These are phyloP conservation scores for Phalaenopsis hybrid DNA, from an alignment of 116 monocot species.

Conservation along the genomic window DNA sequence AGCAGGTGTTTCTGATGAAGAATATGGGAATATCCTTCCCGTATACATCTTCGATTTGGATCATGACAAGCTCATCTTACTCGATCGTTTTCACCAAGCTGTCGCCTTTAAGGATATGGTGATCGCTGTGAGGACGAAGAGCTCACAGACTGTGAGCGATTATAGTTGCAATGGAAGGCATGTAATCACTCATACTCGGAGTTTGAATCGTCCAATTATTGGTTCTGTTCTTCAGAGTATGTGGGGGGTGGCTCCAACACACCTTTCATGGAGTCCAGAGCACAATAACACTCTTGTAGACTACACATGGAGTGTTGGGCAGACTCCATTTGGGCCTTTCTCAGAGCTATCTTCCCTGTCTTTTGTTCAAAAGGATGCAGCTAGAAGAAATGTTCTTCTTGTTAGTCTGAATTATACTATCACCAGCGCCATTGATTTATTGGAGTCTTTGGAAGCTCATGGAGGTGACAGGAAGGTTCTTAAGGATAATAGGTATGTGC, in stretches of 20 bases:
- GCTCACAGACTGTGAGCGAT: conserved; percentile 75
- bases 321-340: conserved; percentile 92
- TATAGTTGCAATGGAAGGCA: conserved; percentile 94
- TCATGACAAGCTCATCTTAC: conserved; percentile 61
- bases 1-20: conserved; percentile 37
- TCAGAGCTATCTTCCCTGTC: conserved; percentile 52
- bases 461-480: conserved; percentile 84
- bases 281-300: conserved; percentile 72
- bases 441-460: conserved; percentile 60
- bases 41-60: conserved; percentile 91
- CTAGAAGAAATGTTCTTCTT: conserved; percentile 74
- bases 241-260: conserved; percentile 90
- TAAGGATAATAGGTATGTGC: conserved; percentile 41
- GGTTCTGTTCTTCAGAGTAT: conserved; percentile 80
- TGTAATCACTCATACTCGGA: conserved; percentile 66
- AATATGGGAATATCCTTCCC: conserved; percentile 48
- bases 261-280: conserved; percentile 73
- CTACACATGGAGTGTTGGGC: conserved; percentile 92
- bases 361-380: conserved; percentile 85
- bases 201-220: conserved; percentile 72
- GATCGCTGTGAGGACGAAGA: conserved; percentile 71
- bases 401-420: conserved; percentile 72
- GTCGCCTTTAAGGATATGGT: conserved; percentile 93
- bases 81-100: conserved; percentile 84
- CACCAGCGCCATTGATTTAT: conserved; percentile 48